Percentiles rank a stretch among this genome's conserved stretches.
Conservation (phyloP, 768 basidiomycete genomes). For the Pulveroboletus sp. region DNA sequence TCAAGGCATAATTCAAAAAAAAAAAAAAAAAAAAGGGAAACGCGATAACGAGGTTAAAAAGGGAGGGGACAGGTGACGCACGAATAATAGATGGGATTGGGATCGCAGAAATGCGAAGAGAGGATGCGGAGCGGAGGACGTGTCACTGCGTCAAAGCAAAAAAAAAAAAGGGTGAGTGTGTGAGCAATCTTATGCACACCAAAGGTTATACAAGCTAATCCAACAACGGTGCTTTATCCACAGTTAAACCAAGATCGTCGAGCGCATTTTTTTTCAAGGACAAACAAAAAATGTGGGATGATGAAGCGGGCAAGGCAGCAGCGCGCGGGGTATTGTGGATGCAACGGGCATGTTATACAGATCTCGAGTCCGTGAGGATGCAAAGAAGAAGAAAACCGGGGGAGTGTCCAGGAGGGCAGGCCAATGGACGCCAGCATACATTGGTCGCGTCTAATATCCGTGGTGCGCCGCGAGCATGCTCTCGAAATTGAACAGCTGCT, state of each 20-base stretch:
- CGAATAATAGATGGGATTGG: conserved; percentile 6
- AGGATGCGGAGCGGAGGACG: conserved; percentile 8
- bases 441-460: conserved; percentile 33
- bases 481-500: conserved; percentile 37
- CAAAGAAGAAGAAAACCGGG: background rate
- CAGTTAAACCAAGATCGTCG: conserved; percentile 29
- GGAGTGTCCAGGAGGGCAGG: conserved; percentile 20
- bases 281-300: background rate
- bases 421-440: conserved; percentile 37
- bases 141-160: background rate
- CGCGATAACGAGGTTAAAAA: background rate
- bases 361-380: conserved; percentile 23
- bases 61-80: conserved; percentile 21
- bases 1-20: conserved; percentile 21
- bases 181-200: conserved; percentile 27
- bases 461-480: conserved; percentile 32
- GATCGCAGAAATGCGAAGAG: no score
- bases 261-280: conserved; percentile 17
- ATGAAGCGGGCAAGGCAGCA: conserved; percentile 26
- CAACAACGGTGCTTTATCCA: conserved; percentile 35
- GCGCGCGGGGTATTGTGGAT: conserved; percentile 29
- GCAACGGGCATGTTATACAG: conserved; percentile 31
- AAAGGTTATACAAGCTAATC: conserved; percentile 32
- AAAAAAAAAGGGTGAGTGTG: conserved; percentile 23
- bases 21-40: background rate